These are phyloP conservation scores for Fennellomyces sp. DNA, from an alignment of 371 early-diverging fungal species.

Conservation along the genomic window DNA sequence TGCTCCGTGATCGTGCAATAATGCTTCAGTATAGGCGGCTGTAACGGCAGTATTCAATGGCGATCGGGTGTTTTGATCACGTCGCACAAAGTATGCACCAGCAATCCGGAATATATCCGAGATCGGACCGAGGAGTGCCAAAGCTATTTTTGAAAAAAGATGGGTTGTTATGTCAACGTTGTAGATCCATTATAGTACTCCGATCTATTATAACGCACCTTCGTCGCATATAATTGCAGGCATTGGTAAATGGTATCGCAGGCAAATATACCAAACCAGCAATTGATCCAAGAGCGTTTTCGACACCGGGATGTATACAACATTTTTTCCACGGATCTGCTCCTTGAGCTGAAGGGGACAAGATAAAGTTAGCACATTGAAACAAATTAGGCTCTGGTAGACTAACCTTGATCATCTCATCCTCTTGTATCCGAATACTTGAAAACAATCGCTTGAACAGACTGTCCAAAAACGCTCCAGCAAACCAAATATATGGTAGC, in stretches of 20 bases:
- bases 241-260: slow-evolving; percentile 47
- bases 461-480: slow-evolving; percentile 43
- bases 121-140: slow-evolving; percentile 48
- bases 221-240: slow-evolving; percentile 57
- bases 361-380: no score
- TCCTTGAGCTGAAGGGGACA: slow-evolving; percentile 30
- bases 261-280: slow-evolving; percentile 49
- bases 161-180: no score
- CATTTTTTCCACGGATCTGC: slow-evolving; percentile 44
- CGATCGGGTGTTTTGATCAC: slow-evolving; percentile 39
- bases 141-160: slow-evolving; percentile 28
- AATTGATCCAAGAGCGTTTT: slow-evolving; percentile 50
- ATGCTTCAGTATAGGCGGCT: slow-evolving; percentile 46
- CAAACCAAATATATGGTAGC: slow-evolving; percentile 53
- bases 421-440: slow-evolving; percentile 32
- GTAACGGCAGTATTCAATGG: slow-evolving; percentile 48
- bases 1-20: slow-evolving; percentile 49
- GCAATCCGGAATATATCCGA: slow-evolving; percentile 52
- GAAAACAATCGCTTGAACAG: slow-evolving; percentile 45
- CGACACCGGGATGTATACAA: slow-evolving; percentile 52
- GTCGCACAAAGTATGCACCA: slow-evolving; percentile 50
- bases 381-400: not conserved
- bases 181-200: no score
- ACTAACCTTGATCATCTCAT: slow-evolving; percentile 28
- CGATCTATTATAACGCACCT: slow-evolving; percentile 28